Conservation (phyloP, 2,329 filamentous ascomycete species). For the Stachybotrys chartarum region DNA sequence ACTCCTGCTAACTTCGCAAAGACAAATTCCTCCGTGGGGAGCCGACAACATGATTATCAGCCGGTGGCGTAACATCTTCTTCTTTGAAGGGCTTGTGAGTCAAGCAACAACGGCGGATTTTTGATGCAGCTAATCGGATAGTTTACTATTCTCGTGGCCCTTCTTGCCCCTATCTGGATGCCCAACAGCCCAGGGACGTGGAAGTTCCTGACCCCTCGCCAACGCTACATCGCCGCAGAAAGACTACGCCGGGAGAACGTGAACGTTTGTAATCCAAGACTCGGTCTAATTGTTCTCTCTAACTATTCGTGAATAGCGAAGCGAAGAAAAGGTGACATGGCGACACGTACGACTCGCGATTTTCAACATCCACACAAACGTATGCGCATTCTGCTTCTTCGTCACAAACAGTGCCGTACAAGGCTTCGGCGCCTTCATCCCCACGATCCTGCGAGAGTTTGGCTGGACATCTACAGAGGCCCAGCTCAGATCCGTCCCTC, state of each 20-base stretch:
- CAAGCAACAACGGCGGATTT: neutral
- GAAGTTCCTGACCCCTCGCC: constrained; percentile 40
- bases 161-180: constrained; percentile 42
- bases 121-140: neutral
- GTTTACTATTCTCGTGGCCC: constrained; percentile 36
- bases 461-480: constrained; percentile 30
- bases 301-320: constrained; percentile 7
- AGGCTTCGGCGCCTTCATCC: constrained; percentile 38
- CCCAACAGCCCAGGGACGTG: constrained; percentile 39
- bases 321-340: constrained; percentile 35
- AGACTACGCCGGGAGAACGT: constrained; percentile 41
- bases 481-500: constrained; percentile 37
- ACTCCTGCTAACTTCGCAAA: neutral
- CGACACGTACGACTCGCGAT: constrained; percentile 42
- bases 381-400: constrained; percentile 51
- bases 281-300: neutral
- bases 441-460: constrained; percentile 34
- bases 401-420: constrained; percentile 54
- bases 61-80: constrained; percentile 54
- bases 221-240: constrained; percentile 45
- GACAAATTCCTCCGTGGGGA: neutral
- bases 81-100: constrained; percentile 48
- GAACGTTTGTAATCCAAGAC: neutral
- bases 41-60: neutral
- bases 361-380: constrained; percentile 51